Conservation (phyloP, 139 green algal genomes). For the Bryopsis sp. region DNA sequence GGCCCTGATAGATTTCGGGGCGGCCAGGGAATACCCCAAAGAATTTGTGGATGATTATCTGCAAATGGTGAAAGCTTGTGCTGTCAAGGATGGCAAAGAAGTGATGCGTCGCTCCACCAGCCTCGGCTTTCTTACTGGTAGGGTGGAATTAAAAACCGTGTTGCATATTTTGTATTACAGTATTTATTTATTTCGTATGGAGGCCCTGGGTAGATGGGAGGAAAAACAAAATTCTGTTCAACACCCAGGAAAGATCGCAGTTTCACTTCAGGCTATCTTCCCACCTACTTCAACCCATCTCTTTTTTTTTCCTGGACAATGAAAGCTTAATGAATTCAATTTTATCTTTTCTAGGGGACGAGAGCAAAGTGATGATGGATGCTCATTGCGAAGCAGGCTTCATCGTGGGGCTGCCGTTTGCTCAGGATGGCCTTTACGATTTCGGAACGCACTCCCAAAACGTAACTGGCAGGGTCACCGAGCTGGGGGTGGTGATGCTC, state of each 20-base stretch:
- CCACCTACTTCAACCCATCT: no score
- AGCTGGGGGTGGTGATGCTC: conserved; percentile 79
- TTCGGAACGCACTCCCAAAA: conserved; percentile 55
- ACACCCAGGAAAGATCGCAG: no score
- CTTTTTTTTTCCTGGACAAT: no score
- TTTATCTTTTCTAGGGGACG: conserved; percentile 51
- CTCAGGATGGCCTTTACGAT: conserved; percentile 59
- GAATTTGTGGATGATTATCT: conserved; percentile 81
- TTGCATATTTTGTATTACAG: no score
- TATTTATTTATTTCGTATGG: no score
- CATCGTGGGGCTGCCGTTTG: conserved; percentile 84
- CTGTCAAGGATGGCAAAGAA: conserved; percentile 49
- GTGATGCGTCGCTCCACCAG: conserved; percentile 55
- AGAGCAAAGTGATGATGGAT: conserved; percentile 76
- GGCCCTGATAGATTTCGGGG: conserved; percentile 92
- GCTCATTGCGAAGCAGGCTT: conserved; percentile 85
- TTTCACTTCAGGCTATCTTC: no score
- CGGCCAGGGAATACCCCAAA: conserved; percentile 64
- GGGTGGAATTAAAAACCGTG: no score
- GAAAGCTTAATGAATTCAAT: no score
- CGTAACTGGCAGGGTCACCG: conserved; percentile 50
- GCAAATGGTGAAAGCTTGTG: conserved; percentile 84
- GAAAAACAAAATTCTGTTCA: no score
- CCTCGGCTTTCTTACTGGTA: conserved; percentile 90
- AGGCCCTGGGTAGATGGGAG: no score